Conservation (phyloP, 2,329 filamentous ascomycete species). For the Lasiodiplodia theobromae region DNA sequence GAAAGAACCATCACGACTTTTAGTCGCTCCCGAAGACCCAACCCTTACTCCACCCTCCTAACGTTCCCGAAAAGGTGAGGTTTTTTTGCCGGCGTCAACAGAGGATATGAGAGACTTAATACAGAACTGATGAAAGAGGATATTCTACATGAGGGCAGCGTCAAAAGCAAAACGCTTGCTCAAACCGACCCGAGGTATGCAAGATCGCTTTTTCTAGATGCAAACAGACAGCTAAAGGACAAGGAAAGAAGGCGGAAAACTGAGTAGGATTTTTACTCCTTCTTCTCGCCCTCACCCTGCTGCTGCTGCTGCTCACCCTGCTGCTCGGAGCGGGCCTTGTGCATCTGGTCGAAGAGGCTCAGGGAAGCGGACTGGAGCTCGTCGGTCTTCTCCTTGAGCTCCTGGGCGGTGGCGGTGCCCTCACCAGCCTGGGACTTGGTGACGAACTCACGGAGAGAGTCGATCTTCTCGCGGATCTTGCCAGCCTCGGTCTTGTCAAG, state of each 20-base stretch:
- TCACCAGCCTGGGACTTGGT: slow-evolving; percentile 95
- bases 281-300: slow-evolving; percentile 31
- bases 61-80: slow-evolving; percentile 23
- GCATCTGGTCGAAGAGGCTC: slow-evolving; percentile 99
- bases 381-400: slow-evolving; percentile 98
- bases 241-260: slow-evolving; percentile 8
- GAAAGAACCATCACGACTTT: slow-evolving; percentile 26
- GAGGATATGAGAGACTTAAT: slow-evolving; percentile 27
- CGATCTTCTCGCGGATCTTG: slow-evolving; percentile 92
- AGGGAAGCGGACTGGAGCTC: slow-evolving; percentile 95
- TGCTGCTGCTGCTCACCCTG: slow-evolving; percentile 42
- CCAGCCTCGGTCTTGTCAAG: slow-evolving; percentile 97
- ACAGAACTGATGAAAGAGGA: slow-evolving; percentile 24
- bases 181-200: slow-evolving; percentile 26
- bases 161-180: slow-evolving; percentile 20
- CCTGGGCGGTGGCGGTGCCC: slow-evolving; percentile 80
- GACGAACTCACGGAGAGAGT: slow-evolving; percentile 83
- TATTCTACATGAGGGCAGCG: slow-evolving; percentile 29
- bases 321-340: slow-evolving; percentile 83
- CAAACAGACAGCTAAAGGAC: slow-evolving; percentile 12
- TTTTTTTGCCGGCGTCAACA: slow-evolving; percentile 25
- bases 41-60: slow-evolving; percentile 25
- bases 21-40: slow-evolving; percentile 17
- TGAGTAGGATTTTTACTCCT: slow-evolving; percentile 18
- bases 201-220: slow-evolving; percentile 30